Evolutionary conservation across 257 asterid genomes (phyloP).

Genomic region (Solanum piurae): DNA sequence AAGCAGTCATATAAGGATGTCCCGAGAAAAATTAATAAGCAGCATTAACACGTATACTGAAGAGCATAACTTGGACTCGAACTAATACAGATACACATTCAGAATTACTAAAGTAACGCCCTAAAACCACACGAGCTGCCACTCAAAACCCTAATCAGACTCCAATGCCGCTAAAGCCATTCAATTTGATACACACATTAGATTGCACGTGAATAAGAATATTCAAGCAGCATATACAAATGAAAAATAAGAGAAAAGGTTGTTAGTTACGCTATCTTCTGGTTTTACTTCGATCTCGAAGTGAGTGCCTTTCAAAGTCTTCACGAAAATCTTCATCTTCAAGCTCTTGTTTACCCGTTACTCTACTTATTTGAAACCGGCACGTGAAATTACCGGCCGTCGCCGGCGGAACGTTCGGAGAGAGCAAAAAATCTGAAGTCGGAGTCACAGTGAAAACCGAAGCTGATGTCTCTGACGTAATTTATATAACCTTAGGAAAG

Average conservation of each 20-base stretch:
- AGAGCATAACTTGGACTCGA: not conserved
- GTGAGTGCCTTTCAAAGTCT: constrained; percentile 76
- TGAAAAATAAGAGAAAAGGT: not conserved
- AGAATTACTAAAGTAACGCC: not conserved
- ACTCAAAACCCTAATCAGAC: constrained; percentile 31
- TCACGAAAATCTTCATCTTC: constrained; percentile 67
- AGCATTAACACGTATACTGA: not conserved
- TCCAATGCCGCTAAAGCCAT: not conserved
- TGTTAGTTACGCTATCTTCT: constrained; percentile 41
- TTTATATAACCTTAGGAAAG: constrained; percentile 12
- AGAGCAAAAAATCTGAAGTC: not conserved
- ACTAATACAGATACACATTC: not conserved
- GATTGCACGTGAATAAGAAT: not conserved
- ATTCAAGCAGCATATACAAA: not conserved
- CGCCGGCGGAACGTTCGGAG: constrained; percentile 10
- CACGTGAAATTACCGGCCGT: constrained; percentile 24
- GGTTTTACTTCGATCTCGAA: constrained; percentile 80
- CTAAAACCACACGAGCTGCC: not conserved
- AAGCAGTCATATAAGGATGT: not conserved
- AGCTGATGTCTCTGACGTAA: constrained; percentile 7
- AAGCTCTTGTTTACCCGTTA: not conserved
- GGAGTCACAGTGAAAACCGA: constrained; percentile 10
- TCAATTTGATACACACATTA: not conserved
- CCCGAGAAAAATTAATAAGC: not conserved
- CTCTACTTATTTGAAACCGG: not conserved